A percentile compares a stretch with the other conserved stretches of the same genome.
These are phyloP conservation scores for Komagataella phaffii DNA, from an alignment of 805 yeast genomes.

Conservation along the genomic window DNA sequence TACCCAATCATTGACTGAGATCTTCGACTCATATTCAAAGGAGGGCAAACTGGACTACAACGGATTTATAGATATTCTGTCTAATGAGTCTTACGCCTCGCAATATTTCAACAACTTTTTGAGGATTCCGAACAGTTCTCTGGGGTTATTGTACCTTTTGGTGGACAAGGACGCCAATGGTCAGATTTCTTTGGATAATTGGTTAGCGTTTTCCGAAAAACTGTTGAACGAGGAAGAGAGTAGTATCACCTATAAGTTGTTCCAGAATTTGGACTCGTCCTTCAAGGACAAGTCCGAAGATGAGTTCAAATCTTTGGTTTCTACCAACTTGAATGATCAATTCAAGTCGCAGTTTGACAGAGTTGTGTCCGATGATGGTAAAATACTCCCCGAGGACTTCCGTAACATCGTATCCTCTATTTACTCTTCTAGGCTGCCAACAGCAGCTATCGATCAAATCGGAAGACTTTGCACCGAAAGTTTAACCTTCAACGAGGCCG, in stretches of 20 bases:
- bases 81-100: neutral
- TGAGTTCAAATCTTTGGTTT: neutral
- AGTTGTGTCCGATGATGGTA: conserved; percentile 3
- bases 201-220: neutral
- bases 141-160: neutral
- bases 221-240: neutral
- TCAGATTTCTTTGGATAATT: neutral
- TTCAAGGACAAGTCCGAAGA: neutral
- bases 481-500: conserved; percentile 33
- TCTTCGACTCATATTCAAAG: neutral
- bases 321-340: conserved; percentile 2
- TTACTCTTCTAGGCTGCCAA: conserved; percentile 16
- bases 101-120: neutral
- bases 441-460: conserved; percentile 53
- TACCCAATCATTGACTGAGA: neutral
- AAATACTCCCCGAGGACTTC: conserved; percentile 10
- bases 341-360: conserved; percentile 11
- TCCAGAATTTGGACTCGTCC: neutral
- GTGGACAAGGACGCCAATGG: neutral
- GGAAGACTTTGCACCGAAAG: conserved; percentile 24
- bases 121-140: neutral
- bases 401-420: conserved; percentile 10
- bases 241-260: neutral
- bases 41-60: neutral
- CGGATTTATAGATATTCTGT: neutral